These are phyloP conservation scores for Chytriomyces confervae DNA, from an alignment of 192 early-diverging fungal genomes.

Conservation along the genomic window DNA sequence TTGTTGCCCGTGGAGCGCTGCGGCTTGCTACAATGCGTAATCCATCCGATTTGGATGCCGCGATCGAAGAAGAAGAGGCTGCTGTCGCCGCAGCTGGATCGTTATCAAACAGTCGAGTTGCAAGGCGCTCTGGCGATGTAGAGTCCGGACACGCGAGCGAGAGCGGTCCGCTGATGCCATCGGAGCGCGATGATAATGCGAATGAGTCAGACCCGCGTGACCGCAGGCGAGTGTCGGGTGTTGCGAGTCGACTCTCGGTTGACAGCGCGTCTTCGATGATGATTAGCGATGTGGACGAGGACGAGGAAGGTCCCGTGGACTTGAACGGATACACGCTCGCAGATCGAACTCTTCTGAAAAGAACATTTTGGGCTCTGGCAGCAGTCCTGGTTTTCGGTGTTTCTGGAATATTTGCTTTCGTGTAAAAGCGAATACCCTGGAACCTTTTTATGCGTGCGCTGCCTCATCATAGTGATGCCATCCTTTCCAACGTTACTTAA, in stretches of 20 bases:
- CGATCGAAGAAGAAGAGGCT: background rate
- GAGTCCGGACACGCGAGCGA: background rate
- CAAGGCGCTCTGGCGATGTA: background rate
- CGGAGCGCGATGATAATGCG: background rate
- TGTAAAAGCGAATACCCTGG: background rate
- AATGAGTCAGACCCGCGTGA: background rate
- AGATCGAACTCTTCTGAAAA: constrained; percentile 10
- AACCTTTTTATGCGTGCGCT: too few relatives aligned
- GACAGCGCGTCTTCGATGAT: background rate
- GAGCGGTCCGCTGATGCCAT: background rate
- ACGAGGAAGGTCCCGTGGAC: constrained; percentile 4
- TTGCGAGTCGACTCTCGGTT: background rate
- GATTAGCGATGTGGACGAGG: background rate
- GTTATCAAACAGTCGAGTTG: background rate
- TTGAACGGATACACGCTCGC: constrained; percentile 21
- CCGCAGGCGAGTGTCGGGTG: background rate
- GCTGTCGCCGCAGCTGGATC: background rate
- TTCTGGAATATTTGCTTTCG: constrained; percentile 15
- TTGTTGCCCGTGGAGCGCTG: constrained; percentile 36
- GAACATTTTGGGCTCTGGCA: constrained; percentile 11
- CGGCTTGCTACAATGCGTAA: constrained; percentile 21
- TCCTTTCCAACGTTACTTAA: too few relatives aligned
- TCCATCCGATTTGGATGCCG: background rate
- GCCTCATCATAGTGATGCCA: too few relatives aligned
- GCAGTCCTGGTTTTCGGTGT: background rate